phyloP scores from a whole-genome alignment of 257 asterid genomes.

The Coffea canephora region DNA sequence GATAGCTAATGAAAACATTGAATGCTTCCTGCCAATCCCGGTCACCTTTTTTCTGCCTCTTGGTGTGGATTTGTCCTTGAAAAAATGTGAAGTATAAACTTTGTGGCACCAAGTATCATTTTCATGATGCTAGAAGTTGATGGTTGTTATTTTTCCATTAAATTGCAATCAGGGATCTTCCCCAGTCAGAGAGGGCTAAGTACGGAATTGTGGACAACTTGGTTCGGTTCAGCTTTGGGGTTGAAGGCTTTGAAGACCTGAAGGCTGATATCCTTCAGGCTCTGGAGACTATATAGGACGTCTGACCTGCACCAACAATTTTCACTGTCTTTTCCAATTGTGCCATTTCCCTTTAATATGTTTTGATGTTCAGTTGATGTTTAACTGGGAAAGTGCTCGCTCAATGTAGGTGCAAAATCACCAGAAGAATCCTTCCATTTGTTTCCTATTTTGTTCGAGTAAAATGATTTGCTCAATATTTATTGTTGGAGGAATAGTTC shows the following conservation, averaged over 20 bases:
- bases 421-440: background rate
- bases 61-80: no score
- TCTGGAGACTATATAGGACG: constrained; percentile 55
- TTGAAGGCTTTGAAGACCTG: constrained; percentile 77
- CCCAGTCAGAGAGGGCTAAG: constrained; percentile 78
- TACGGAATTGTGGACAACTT: constrained; percentile 86
- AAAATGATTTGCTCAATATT: background rate
- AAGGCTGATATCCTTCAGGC: constrained; percentile 87
- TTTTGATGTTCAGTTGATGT: background rate
- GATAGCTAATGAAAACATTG: background rate
- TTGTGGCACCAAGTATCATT: background rate
- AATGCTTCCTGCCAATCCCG: background rate
- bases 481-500: background rate
- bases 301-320: constrained; percentile 6
- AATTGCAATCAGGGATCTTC: constrained; percentile 67
- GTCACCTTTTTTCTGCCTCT: background rate
- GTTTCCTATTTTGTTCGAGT: background rate
- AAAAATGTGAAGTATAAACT: background rate
- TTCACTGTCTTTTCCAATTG: background rate
- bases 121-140: background rate
- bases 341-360: background rate
- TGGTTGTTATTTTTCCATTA: background rate
- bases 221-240: constrained; percentile 95
- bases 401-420: background rate
- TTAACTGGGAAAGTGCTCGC: background rate